Percentiles rank a stretch among this genome's conserved stretches.
Conservation (phyloP, 192 early-diverging fungal genomes). For the Coemansia sp. region DNA sequence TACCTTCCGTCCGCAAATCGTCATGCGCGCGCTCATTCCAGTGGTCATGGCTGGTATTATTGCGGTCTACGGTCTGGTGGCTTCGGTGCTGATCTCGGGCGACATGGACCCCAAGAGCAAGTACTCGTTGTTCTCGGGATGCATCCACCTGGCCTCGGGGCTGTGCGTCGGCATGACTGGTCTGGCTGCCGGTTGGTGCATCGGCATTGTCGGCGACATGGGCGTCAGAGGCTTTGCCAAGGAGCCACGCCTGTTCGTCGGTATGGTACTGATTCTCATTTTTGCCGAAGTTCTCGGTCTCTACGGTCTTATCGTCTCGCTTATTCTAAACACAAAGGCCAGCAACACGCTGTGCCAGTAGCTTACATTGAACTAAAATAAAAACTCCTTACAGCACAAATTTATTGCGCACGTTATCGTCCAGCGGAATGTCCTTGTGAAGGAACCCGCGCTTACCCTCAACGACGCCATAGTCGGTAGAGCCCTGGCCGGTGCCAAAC, state of each 20-base stretch:
- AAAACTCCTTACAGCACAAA: slow-evolving; percentile 42
- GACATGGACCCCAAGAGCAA: slow-evolving; percentile 45
- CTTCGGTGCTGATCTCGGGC: slow-evolving; percentile 86
- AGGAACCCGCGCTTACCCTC: slow-evolving; percentile 63
- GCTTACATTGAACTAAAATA: neutral
- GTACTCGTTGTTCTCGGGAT: slow-evolving; percentile 61
- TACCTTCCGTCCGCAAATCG: slow-evolving; percentile 88
- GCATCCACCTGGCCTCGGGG: slow-evolving; percentile 92
- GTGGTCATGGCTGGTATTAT: slow-evolving; percentile 99
- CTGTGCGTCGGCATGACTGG: slow-evolving; percentile 88
- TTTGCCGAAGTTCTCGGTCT: slow-evolving; percentile 99
- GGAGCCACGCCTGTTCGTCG: slow-evolving; percentile 87
- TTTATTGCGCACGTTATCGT: slow-evolving; percentile 32
- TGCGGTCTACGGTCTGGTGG: slow-evolving; percentile 96
- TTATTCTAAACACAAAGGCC: slow-evolving; percentile 97
- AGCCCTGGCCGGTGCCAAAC: slow-evolving; percentile 85
- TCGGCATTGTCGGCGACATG: slow-evolving; percentile 96
- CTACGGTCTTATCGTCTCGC: slow-evolving; percentile 94
- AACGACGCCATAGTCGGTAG: slow-evolving; percentile 76
- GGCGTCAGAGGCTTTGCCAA: slow-evolving; percentile 89
- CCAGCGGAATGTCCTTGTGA: slow-evolving; percentile 64
- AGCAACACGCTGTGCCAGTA: slow-evolving; percentile 49
- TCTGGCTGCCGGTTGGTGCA: slow-evolving; percentile 92
- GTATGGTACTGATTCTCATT: slow-evolving; percentile 96
- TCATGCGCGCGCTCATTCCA: slow-evolving; percentile 88